A percentile compares a stretch with the other conserved stretches of the same genome.
Evolutionary conservation across 2,329 filamentous ascomycete genomes (phyloP).

Genomic region (Colletotrichum liriopes): DNA sequence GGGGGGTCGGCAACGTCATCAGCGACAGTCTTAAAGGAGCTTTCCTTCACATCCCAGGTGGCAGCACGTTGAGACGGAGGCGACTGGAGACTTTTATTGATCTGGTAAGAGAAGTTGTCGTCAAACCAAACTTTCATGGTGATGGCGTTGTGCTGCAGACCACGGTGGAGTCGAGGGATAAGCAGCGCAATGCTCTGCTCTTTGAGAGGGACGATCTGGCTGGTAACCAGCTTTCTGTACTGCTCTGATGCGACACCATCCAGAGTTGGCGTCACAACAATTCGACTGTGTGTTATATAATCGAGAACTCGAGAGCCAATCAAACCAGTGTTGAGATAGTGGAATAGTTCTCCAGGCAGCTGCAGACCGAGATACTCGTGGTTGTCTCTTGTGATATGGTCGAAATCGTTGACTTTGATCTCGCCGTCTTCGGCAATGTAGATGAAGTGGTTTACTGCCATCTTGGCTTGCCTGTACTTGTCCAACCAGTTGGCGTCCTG

Average conservation of each 20-base stretch:
- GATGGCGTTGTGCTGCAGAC: conserved; percentile 85
- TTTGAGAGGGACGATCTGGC: conserved; percentile 81
- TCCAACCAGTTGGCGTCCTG: conserved; percentile 84
- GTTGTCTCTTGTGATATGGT: conserved; percentile 84
- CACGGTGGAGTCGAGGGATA: conserved; percentile 84
- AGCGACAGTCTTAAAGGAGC: conserved; percentile 65
- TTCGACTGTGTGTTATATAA: conserved; percentile 85
- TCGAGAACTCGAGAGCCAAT: conserved; percentile 85
- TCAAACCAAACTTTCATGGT: conserved; percentile 89
- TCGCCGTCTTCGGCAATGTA: conserved; percentile 84
- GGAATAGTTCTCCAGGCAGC: conserved; percentile 89
- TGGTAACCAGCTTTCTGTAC: conserved; percentile 85
- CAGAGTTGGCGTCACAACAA: conserved; percentile 85
- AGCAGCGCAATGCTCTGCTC: conserved; percentile 85
- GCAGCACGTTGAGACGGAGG: conserved; percentile 63
- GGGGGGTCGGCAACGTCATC: conserved; percentile 58
- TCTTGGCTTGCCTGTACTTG: conserved; percentile 87
- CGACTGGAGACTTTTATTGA: conserved; percentile 69
- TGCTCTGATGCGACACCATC: conserved; percentile 86
- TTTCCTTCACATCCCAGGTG: conserved; percentile 82
- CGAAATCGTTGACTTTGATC: conserved; percentile 80
- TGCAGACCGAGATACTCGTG: conserved; percentile 93
- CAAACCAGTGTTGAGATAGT: conserved; percentile 88
- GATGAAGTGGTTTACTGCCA: conserved; percentile 90
- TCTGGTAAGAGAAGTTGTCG: conserved; percentile 75